Evolutionary conservation across 352 stramenopile species (phyloP).

Genomic region (Peronosclerospora sorghi): DNA sequence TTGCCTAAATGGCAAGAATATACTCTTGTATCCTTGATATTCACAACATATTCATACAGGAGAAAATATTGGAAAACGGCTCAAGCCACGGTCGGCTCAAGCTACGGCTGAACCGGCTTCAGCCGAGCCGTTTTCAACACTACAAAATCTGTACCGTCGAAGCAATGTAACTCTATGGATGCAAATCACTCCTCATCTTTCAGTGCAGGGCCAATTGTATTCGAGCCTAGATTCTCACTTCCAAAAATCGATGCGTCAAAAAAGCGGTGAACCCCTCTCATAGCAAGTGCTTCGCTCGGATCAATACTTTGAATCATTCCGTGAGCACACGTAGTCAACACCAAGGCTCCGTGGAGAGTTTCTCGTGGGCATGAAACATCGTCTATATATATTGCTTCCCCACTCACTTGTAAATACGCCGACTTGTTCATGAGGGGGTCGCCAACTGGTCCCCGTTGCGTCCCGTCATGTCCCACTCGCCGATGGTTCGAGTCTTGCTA

Average conservation of each 20-base stretch:
- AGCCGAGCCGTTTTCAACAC: too few relatives aligned
- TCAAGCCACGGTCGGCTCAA: conserved; percentile 85
- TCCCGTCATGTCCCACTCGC: conserved; percentile 24
- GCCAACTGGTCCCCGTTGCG: conserved; percentile 67
- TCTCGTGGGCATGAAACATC: conserved; percentile 85
- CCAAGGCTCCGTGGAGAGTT: conserved; percentile 87
- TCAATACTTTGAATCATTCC: conserved; percentile 83
- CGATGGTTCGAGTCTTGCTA: conserved; percentile 57
- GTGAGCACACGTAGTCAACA: conserved; percentile 80
- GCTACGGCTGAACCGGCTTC: too few relatives aligned
- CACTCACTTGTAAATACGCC: conserved; percentile 88
- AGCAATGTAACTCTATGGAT: conserved; percentile 47
- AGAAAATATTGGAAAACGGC: too few relatives aligned
- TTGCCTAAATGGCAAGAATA: conserved; percentile 79
- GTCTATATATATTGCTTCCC: conserved; percentile 92
- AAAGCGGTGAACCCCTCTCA: conserved; percentile 84
- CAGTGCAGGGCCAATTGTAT: conserved; percentile 70
- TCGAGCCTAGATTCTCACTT: conserved; percentile 48
- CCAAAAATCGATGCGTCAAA: conserved; percentile 72
- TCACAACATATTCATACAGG: too few relatives aligned
- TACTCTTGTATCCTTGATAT: conserved; percentile 93
- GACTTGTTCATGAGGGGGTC: conserved; percentile 89
- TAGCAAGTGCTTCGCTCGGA: conserved; percentile 56
- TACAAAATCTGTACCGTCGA: too few relatives aligned
- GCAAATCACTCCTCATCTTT: conserved; percentile 86